Percentiles rank a stretch among this genome's conserved stretches.
These are phyloP conservation scores for Suhomyces guaymorum DNA, from an alignment of 1,139 yeast species.

Conservation along the genomic window DNA sequence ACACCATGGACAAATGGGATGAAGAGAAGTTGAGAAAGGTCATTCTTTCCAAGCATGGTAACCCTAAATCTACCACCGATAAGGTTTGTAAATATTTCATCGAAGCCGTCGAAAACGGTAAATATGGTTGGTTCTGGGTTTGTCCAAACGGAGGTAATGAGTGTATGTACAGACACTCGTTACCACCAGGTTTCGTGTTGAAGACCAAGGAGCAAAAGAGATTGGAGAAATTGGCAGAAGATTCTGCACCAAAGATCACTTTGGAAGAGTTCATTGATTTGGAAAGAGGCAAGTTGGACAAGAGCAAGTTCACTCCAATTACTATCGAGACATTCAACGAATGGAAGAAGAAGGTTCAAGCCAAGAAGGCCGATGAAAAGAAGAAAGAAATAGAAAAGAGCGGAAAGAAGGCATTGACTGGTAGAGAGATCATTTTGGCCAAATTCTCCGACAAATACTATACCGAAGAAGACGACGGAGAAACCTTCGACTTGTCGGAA, in stretches of 20 bases:
- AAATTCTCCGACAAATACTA: slow-evolving; percentile 66
- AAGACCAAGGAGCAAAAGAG: slow-evolving; percentile 96
- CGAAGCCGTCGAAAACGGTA: slow-evolving; percentile 95
- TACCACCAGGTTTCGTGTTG: slow-evolving; percentile 95
- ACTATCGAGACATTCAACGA: slow-evolving; percentile 76
- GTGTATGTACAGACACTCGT: slow-evolving; percentile 94
- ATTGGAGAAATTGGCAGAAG: slow-evolving; percentile 82
- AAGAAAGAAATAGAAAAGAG: slow-evolving; percentile 47
- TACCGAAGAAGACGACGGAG: slow-evolving; percentile 50
- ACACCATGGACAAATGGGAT: slow-evolving; percentile 97
- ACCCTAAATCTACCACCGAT: slow-evolving; percentile 91
- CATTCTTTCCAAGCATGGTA: slow-evolving; percentile 89
- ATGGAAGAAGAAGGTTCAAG: slow-evolving; percentile 77
- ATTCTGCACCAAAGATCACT: slow-evolving; percentile 85
- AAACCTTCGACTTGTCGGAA: slow-evolving; percentile 72
- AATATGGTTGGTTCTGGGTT: slow-evolving; percentile 99
- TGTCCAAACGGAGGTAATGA: slow-evolving; percentile 94
- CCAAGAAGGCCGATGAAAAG: slow-evolving; percentile 61
- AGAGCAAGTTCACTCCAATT: slow-evolving; percentile 78
- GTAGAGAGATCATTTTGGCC: slow-evolving; percentile 78
- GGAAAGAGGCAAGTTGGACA: slow-evolving; percentile 85
- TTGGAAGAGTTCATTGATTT: slow-evolving; percentile 94
- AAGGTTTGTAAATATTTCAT: slow-evolving; percentile 91
- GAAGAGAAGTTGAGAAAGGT: slow-evolving; percentile 90
- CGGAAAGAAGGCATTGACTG: slow-evolving; percentile 58